These are phyloP conservation scores for Lichtheimia corymbifera DNA, from an alignment of 371 early-diverging fungal species.

Conservation along the genomic window DNA sequence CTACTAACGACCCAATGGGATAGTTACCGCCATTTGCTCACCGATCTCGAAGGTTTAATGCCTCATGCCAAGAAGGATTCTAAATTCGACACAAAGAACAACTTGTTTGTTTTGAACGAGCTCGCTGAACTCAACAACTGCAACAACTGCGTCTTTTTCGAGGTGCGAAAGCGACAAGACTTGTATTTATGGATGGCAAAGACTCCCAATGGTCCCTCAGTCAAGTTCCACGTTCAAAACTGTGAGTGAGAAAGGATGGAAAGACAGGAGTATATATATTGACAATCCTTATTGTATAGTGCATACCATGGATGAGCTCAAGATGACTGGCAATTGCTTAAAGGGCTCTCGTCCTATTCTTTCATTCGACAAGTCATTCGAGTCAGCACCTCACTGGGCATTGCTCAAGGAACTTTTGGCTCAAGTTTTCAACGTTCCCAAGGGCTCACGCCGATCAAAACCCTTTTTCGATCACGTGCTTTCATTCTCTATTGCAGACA, in stretches of 20 bases:
- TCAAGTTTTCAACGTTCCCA: constrained; percentile 90
- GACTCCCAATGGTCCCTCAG: constrained; percentile 94
- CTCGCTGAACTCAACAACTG: constrained; percentile 95
- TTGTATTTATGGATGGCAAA: constrained; percentile 95
- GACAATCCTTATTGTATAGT: constrained; percentile 45
- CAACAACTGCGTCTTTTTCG: constrained; percentile 96
- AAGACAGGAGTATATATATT: background rate
- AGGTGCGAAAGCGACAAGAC: constrained; percentile 90
- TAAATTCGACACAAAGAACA: constrained; percentile 91
- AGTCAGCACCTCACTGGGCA: constrained; percentile 76
- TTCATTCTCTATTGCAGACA: constrained; percentile 87
- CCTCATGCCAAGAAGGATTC: constrained; percentile 95
- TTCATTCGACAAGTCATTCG: constrained; percentile 92
- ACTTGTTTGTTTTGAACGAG: constrained; percentile 90
- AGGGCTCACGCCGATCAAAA: constrained; percentile 85
- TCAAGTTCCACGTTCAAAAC: constrained; percentile 94
- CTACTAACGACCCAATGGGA: background rate
- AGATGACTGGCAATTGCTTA: constrained; percentile 96
- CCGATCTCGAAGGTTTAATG: constrained; percentile 82
- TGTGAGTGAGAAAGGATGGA: constrained; percentile 46
- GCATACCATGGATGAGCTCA: constrained; percentile 98
- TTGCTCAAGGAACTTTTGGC: constrained; percentile 90
- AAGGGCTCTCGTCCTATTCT: constrained; percentile 95
- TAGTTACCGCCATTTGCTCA: constrained; percentile 90
- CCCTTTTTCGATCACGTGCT: constrained; percentile 97